phyloP scores from a whole-genome alignment of 2,329 filamentous ascomycete species.

The Hymenoscyphus linearis region DNA sequence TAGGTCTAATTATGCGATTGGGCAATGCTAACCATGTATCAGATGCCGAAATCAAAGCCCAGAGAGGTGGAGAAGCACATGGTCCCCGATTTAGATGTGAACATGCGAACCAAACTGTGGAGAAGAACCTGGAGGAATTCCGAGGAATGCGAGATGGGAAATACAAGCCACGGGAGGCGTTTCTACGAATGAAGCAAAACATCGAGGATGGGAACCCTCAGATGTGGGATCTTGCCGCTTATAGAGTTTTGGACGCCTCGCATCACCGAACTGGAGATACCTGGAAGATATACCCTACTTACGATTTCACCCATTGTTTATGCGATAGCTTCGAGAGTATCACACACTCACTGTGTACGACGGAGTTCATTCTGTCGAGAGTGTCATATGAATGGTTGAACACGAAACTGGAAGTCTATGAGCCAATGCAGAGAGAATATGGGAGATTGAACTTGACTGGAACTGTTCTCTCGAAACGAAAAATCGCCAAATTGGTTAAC shows the following conservation, averaged over 20 bases:
- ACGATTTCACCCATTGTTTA: conserved; percentile 86
- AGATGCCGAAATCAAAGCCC: conserved; percentile 77
- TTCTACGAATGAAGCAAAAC: conserved; percentile 90
- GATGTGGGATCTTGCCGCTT: conserved; percentile 95
- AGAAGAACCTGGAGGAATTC: conserved; percentile 78
- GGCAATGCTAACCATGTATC: conserved; percentile 25
- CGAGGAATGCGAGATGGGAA: conserved; percentile 86
- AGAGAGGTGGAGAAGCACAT: conserved; percentile 72
- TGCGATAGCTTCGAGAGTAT: conserved; percentile 91
- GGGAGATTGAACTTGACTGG: conserved; percentile 73
- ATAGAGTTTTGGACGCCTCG: conserved; percentile 70
- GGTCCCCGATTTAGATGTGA: conserved; percentile 71
- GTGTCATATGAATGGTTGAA: conserved; percentile 90
- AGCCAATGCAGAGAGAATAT: conserved; percentile 91
- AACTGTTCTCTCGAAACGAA: conserved; percentile 82
- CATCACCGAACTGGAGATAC: conserved; percentile 76
- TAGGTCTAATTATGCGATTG: not conserved
- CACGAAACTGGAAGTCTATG: conserved; percentile 73
- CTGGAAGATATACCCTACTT: conserved; percentile 94
- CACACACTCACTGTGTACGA: conserved; percentile 88
- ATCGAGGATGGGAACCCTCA: conserved; percentile 81
- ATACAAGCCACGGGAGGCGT: conserved; percentile 78
- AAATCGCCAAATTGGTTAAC: conserved; percentile 73
- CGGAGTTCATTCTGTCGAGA: conserved; percentile 80
- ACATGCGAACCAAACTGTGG: conserved; percentile 69